Conservation (phyloP, 495 filamentous ascomycete species). For the Aspergillus nanangensis region DNA sequence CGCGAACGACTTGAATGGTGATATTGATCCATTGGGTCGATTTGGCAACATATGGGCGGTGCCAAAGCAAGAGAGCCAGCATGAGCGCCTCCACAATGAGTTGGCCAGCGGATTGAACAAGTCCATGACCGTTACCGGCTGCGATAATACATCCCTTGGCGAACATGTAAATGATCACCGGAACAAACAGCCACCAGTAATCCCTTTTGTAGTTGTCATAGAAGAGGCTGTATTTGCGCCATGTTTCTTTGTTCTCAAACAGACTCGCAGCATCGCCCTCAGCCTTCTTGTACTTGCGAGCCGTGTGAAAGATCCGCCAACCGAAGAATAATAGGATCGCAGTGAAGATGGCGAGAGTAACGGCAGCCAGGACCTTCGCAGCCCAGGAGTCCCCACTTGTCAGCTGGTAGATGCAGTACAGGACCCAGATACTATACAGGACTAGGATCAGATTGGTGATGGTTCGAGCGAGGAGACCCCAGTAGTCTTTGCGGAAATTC, state of each 20-base stretch:
- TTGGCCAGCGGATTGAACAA: constrained; percentile 73
- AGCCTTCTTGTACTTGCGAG: constrained; percentile 63
- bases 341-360: constrained; percentile 80
- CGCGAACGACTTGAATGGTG: constrained; percentile 88
- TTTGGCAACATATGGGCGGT: constrained; percentile 77
- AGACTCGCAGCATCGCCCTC: constrained; percentile 71
- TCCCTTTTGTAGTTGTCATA: constrained; percentile 91
- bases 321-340: constrained; percentile 72
- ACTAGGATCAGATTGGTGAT: constrained; percentile 90
- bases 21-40: constrained; percentile 92
- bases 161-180: constrained; percentile 88
- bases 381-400: constrained; percentile 94
- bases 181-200: constrained; percentile 97
- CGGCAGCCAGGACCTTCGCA: constrained; percentile 75
- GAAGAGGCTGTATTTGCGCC: constrained; percentile 95
- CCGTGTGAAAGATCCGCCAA: constrained; percentile 74
- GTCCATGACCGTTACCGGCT: constrained; percentile 79
- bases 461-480: constrained; percentile 81
- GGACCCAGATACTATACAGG: constrained; percentile 89
- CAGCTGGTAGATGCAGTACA: constrained; percentile 96
- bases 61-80: constrained; percentile 71
- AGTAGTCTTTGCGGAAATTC: constrained; percentile 92
- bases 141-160: constrained; percentile 85
- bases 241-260: constrained; percentile 85
- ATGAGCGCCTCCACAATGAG: constrained; percentile 74